A percentile compares a stretch with the other conserved stretches of the same genome.
Evolutionary conservation across 2,329 filamentous ascomycete genomes (phyloP).

Genomic region (Aspergillus sojae): DNA sequence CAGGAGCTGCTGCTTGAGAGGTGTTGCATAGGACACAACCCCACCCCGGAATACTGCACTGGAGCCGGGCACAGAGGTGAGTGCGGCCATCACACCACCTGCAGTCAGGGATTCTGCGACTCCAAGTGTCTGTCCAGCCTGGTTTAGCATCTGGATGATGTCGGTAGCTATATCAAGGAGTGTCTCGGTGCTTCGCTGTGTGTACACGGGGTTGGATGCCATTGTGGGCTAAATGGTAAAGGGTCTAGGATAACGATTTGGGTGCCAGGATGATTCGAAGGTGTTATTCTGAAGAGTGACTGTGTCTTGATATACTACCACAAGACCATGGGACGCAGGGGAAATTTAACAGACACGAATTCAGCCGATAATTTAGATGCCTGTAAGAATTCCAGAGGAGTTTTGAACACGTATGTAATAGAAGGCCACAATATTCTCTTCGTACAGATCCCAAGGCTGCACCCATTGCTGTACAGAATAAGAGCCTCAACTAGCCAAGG

Average conservation of each 20-base stretch:
- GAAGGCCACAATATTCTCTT: background rate
- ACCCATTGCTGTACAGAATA: background rate
- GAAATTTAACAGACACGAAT: background rate
- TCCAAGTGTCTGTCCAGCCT: background rate
- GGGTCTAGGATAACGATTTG: background rate
- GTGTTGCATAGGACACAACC: background rate
- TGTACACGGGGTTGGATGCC: background rate
- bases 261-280: rapidly evolving
- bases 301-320: background rate
- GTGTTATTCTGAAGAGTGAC: background rate
- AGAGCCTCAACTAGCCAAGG: background rate
- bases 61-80: background rate
- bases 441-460: background rate
- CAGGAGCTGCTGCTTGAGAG: background rate
- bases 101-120: background rate
- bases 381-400: background rate
- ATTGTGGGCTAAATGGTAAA: background rate
- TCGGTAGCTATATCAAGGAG: background rate
- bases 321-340: too few species aligned
- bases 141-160: background rate
- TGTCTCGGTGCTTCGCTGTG: background rate
- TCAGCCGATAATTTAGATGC: background rate
- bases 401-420: background rate
- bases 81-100: background rate
- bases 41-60: background rate